phyloP scores from a whole-genome alignment of 2,329 filamentous ascomycete genomes.

The Ophiostoma fasciatum region DNA sequence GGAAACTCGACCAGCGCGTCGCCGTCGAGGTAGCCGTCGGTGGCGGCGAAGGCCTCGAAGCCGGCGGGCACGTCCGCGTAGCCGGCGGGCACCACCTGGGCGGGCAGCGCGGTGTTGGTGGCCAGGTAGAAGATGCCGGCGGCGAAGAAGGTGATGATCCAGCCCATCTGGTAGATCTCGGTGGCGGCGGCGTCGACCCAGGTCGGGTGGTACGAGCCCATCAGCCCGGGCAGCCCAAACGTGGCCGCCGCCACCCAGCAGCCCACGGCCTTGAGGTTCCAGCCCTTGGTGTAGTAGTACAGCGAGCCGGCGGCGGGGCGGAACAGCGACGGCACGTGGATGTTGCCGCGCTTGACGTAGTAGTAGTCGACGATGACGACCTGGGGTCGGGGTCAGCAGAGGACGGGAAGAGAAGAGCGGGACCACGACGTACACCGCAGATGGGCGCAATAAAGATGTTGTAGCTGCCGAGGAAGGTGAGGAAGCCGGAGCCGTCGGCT shows the following conservation, averaged over 20 bases:
- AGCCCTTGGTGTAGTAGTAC: conserved; percentile 19
- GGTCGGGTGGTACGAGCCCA: conserved; percentile 18
- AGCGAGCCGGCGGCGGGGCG: neutral
- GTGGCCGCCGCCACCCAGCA: conserved; percentile 19
- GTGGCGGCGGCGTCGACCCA: conserved; percentile 17
- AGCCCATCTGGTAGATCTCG: conserved; percentile 20
- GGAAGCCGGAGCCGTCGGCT: conserved; percentile 8
- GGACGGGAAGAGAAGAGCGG: neutral
- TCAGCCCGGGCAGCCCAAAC: conserved; percentile 21
- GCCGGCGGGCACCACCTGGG: conserved; percentile 8
- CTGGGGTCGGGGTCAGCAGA: neutral
- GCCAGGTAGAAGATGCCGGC: conserved; percentile 19
- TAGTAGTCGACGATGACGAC: conserved; percentile 13
- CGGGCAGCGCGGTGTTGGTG: conserved; percentile 22
- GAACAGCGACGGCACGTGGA: conserved; percentile 8
- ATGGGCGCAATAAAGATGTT: conserved; percentile 12
- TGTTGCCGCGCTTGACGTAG: conserved; percentile 8
- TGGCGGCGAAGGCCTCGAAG: conserved; percentile 1
- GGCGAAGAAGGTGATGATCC: conserved; percentile 19
- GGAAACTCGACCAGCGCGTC: no score
- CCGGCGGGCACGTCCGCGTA: neutral
- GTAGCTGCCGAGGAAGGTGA: conserved; percentile 13
- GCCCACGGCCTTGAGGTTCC: conserved; percentile 20
- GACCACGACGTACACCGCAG: neutral
- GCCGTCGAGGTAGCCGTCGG: conserved; percentile 4